These are phyloP conservation scores for Vigna unguiculata DNA, from an alignment of 306 rosid genomes.

Conservation along the genomic window DNA sequence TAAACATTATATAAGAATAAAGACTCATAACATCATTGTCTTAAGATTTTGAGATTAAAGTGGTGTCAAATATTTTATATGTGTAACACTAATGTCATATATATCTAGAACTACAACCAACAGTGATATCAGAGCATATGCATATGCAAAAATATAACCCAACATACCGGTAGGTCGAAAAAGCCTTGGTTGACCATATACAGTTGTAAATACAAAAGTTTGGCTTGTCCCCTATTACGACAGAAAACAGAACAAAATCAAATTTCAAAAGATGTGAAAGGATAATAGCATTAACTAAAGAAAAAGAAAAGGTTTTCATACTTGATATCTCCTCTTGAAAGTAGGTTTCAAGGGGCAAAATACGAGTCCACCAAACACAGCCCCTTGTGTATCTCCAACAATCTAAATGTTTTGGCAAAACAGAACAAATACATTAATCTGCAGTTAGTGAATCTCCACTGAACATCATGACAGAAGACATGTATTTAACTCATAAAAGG, in stretches of 20 bases:
- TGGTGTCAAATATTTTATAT: too few relatives aligned
- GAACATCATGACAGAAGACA: constrained; percentile 4
- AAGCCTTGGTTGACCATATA: constrained; percentile 79
- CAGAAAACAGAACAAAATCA: constrained; percentile 32
- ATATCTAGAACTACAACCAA: too few relatives aligned
- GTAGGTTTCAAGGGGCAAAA: constrained; percentile 75
- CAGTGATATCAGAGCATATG: too few relatives aligned
- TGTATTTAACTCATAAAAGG: constrained; percentile 6
- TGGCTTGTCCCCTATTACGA: constrained; percentile 70
- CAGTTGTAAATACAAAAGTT: constrained; percentile 78
- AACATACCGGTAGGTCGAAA: constrained; percentile 87
- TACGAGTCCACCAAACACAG: constrained; percentile 81
- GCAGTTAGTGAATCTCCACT: neutral
- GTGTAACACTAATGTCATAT: too few relatives aligned
- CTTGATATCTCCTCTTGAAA: constrained; percentile 71
- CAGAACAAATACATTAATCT: neutral
- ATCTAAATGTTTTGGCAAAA: constrained; percentile 55
- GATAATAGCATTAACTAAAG: neutral
- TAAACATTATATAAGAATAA: too few relatives aligned
- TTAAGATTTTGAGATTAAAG: too few relatives aligned
- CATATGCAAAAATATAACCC: too few relatives aligned
- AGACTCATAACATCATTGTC: too few relatives aligned
- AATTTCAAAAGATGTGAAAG: constrained; percentile 5
- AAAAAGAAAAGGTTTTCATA: constrained; percentile 36
- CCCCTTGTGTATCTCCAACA: constrained; percentile 76